Evolutionary conservation across 2,329 filamentous ascomycete genomes (phyloP).

Genomic region (Emydomyces testavorans): DNA sequence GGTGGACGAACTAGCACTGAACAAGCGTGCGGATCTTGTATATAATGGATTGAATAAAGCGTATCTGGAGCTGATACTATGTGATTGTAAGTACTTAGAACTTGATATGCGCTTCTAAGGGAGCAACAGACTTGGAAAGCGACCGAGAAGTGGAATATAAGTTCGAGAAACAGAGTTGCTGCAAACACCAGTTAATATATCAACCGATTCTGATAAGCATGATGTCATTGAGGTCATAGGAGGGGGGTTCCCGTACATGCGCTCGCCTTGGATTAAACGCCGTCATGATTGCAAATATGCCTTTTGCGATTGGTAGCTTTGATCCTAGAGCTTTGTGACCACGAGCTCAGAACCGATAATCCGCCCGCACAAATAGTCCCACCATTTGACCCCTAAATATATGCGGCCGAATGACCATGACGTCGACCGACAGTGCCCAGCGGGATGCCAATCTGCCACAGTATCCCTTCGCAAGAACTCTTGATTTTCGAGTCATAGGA

Average conservation of each 20-base stretch:
- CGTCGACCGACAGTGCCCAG: no score
- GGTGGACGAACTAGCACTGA: background rate
- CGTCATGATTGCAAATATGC: slow-evolving; percentile 3
- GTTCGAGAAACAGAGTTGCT: background rate
- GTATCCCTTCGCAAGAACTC: no score
- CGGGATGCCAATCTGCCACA: no score
- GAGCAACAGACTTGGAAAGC: background rate
- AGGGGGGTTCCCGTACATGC: background rate
- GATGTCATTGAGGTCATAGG: background rate
- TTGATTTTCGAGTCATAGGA: no score
- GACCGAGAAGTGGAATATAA: background rate
- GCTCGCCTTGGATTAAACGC: background rate
- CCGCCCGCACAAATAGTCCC: background rate
- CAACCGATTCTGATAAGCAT: background rate
- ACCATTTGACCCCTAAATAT: background rate
- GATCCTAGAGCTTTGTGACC: background rate
- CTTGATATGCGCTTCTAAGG: background rate
- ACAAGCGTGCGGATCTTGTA: background rate
- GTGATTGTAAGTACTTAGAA: background rate
- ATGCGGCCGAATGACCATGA: no score
- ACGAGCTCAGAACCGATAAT: no score
- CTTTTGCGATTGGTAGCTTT: background rate
- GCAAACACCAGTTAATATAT: background rate
- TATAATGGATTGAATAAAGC: background rate
- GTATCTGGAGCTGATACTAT: background rate